Percentiles rank a stretch among this genome's conserved stretches.
Conservation (phyloP, 345 rosid species). For the Diplotaxis tenuifolia region DNA sequence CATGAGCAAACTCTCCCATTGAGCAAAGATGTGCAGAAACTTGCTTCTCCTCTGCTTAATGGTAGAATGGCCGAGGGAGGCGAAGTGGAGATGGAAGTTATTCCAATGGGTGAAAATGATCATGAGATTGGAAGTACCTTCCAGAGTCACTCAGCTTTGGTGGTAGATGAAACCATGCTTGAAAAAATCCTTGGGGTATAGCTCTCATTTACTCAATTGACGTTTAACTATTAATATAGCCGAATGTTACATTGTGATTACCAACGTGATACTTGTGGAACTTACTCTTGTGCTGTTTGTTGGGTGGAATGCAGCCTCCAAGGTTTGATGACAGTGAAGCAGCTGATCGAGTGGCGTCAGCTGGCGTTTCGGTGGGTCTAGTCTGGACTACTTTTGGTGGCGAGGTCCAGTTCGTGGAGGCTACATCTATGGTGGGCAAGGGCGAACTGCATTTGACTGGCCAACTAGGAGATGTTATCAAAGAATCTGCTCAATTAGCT, state of each 20-base stretch:
- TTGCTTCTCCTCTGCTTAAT: constrained; percentile 75
- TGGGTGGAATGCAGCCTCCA: constrained; percentile 74
- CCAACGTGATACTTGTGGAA: constrained; percentile 1
- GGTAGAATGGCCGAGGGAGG: constrained; percentile 85
- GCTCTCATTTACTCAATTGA: background rate
- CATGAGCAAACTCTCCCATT: constrained; percentile 72
- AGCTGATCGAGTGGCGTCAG: constrained; percentile 90
- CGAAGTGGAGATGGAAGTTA: constrained; percentile 98
- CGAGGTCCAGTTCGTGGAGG: constrained; percentile 98
- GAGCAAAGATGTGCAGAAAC: constrained; percentile 71
- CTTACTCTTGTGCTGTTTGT: constrained; percentile 4
- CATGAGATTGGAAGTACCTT: constrained; percentile 73
- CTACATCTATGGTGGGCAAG: constrained; percentile 81
- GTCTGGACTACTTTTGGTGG: constrained; percentile 99
- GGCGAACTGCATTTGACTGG: constrained; percentile 97
- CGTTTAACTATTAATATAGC: background rate
- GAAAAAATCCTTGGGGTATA: constrained; percentile 94
- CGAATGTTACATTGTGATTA: background rate
- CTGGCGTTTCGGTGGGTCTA: constrained; percentile 94
- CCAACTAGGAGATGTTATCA: constrained; percentile 97
- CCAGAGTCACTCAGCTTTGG: constrained; percentile 63
- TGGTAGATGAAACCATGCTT: constrained; percentile 85
- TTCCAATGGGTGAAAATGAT: constrained; percentile 78
- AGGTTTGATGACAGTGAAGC: constrained; percentile 88
- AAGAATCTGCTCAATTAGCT: constrained; percentile 98